Evolutionary conservation across 2,329 filamentous ascomycete species (phyloP).

Genomic region (Botrytis fabae): DNA sequence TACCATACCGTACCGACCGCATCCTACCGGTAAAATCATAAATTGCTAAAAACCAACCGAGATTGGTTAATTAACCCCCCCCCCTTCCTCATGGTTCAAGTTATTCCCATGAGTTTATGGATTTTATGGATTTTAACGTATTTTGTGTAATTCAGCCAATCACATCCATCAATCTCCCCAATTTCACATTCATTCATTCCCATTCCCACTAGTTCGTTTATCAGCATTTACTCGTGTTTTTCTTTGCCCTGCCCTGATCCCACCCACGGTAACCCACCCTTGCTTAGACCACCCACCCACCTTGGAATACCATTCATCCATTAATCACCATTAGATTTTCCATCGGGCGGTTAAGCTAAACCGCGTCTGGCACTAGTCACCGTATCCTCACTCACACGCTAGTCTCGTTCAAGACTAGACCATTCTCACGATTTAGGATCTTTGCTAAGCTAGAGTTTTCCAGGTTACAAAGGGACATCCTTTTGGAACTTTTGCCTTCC

Average conservation of each 20-base stretch:
- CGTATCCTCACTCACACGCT: neutral
- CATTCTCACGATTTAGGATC: neutral
- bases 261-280: neutral
- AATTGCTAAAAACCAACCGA: neutral
- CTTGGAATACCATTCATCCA: slow-evolving; percentile 1
- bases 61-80: neutral
- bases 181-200: neutral
- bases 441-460: slow-evolving; percentile 17
- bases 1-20: neutral
- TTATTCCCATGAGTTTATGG: neutral
- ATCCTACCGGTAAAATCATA: neutral
- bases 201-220: slow-evolving; percentile 10
- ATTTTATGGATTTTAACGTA: neutral
- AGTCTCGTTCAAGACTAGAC: neutral
- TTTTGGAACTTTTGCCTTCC: slow-evolving; percentile 18
- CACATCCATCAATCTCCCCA: neutral
- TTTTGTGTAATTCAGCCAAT: neutral
- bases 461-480: slow-evolving; percentile 16
- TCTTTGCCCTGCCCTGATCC: neutral
- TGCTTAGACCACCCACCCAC: neutral
- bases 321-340: neutral
- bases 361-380: neutral
- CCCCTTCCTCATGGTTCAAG: neutral
- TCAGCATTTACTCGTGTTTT: neutral
- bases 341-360: slow-evolving; percentile 5